Percentiles rank a stretch among this genome's conserved stretches.
These are phyloP conservation scores for Ramalina intermedia DNA, from an alignment of 495 filamentous ascomycete genomes.

Conservation along the genomic window DNA sequence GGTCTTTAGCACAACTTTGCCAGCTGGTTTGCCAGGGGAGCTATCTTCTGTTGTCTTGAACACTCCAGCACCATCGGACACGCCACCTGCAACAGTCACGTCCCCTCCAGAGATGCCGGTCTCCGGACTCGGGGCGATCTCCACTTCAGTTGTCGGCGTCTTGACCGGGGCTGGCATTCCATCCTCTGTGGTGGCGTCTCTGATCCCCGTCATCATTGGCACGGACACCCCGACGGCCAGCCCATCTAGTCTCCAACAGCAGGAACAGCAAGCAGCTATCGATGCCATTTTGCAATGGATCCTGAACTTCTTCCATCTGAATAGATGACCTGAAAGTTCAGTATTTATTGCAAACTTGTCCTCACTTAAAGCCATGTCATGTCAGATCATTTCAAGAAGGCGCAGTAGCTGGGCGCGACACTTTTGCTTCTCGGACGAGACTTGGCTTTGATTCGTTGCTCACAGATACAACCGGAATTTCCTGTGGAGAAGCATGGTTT, in stretches of 20 bases:
- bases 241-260: conserved; percentile 2
- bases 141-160: conserved; percentile 5
- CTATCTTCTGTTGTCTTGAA: not conserved
- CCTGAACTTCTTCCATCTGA: conserved; percentile 9
- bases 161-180: conserved; percentile 12
- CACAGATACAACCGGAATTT: too few species aligned
- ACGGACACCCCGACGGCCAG: not conserved
- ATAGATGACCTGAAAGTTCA: not conserved
- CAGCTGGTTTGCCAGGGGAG: conserved; percentile 1
- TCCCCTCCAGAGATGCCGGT: not conserved
- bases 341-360: too few species aligned
- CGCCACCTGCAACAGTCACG: not conserved
- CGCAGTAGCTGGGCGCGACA: not conserved
- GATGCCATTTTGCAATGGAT: conserved; percentile 15
- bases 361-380: not conserved
- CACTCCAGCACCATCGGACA: not conserved
- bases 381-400: not conserved
- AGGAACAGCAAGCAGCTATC: conserved; percentile 10
- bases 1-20: conserved; percentile 3
- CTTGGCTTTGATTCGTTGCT: not conserved
- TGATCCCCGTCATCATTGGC: conserved; percentile 10
- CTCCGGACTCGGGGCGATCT: conserved; percentile 2
- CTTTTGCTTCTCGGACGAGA: not conserved
- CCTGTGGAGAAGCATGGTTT: too few species aligned
- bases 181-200: conserved; percentile 5